Percentiles rank a stretch among this genome's conserved stretches.
Conservation (phyloP, 768 basidiomycete species). For the Lentinula sp. region DNA sequence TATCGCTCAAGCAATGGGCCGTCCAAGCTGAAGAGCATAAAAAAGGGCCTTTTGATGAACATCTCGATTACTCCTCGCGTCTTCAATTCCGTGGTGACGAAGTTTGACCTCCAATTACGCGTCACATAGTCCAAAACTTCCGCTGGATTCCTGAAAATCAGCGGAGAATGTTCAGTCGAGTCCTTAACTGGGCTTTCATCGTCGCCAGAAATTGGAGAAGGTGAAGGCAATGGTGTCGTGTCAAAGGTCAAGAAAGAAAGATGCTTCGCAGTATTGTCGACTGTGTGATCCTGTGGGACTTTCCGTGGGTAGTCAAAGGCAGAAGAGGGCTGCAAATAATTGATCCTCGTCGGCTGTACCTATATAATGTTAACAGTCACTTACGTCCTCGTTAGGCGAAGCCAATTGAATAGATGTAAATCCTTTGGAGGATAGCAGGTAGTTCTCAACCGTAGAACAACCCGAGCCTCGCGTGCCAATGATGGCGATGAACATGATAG, state of each 20-base stretch:
- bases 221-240: conserved; percentile 17
- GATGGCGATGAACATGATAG: conserved; percentile 60
- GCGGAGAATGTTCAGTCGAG: conserved; percentile 16
- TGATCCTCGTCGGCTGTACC: background rate
- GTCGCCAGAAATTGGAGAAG: conserved; percentile 13
- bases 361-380: no score
- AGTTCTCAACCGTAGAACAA: conserved; percentile 53
- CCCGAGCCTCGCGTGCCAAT: conserved; percentile 60
- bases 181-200: background rate
- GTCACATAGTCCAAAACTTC: conserved; percentile 73
- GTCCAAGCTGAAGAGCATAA: conserved; percentile 78
- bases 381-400: conserved; percentile 17
- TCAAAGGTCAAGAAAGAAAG: conserved; percentile 34
- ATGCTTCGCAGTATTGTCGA: conserved; percentile 18
- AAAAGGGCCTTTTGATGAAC: conserved; percentile 86
- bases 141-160: conserved; percentile 37
- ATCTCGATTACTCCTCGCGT: conserved; percentile 50
- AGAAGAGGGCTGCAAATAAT: background rate
- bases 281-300: background rate
- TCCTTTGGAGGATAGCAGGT: conserved; percentile 49
- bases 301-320: background rate
- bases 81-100: conserved; percentile 72
- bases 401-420: conserved; percentile 41
- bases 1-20: conserved; percentile 75
- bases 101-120: conserved; percentile 70